Evolutionary conservation across 371 early-diverging fungal genomes (phyloP), one percentile per base, ranked within the genome.

Genomic region (Synchytrium microbalum): DNA sequence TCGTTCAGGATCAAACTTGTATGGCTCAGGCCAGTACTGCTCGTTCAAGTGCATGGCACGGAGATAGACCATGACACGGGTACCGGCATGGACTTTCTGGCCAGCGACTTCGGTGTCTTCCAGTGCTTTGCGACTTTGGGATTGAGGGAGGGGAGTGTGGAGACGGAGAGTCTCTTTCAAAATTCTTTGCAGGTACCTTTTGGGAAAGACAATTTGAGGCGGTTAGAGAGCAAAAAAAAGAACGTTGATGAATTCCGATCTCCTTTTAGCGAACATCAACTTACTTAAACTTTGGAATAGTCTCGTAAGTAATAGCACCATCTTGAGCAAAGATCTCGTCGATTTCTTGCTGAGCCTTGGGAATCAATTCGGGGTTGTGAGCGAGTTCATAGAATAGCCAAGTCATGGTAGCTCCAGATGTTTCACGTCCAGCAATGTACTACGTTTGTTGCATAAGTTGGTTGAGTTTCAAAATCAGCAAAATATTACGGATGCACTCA

Each of bases 111-210:
- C 85, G 59, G 80, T 71, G 46, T 38, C 19, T 19, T 38, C 46
- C 10, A 38, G 10, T 5, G 46, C 46, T 19, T 38, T 38, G 5
- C 46, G 46, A 5, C 10, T 10, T 19, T 38, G 46, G 10, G 46
- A 38, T 19, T 38, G 46, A 5, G 46, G 46, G 27, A 73, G 72
- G 32, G 85, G 84, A 30, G 83, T 72, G 32, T 84, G 73, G 38
- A 71, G 61, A 54, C 85, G 78, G 14, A 84, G 70, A 0, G 75
- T 72, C 65, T 84, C 85, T 67, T 84, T 84, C 32, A 84, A 30
- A 0, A 79, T 75, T 13, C 59, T 5, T 38, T 38, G 46, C 10
- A 38, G 46, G 46, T 38, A 38, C 46, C 46, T 38, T 10, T 10
- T 19, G 10, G 46, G 19, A n/a, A n/a, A n/a, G n/a, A n/a, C n/a